phyloP scores from a whole-genome alignment of 345 rosid species.

The Citrus mangshanensis region DNA sequence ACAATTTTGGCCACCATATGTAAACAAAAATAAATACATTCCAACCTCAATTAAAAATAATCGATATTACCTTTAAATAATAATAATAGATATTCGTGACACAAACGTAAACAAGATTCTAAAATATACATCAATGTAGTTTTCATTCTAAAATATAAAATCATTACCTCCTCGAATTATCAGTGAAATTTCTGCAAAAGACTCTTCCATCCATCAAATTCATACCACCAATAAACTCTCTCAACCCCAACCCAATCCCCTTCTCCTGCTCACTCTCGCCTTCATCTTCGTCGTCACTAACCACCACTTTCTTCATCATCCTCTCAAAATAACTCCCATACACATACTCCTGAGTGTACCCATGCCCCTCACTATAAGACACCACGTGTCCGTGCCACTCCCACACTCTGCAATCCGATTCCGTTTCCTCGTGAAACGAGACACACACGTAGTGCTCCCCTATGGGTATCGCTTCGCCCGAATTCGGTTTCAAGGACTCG shows the following conservation, averaged over 20 bases:
- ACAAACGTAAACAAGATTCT: not conserved
- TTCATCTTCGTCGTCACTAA: not conserved
- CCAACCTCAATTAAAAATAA: not conserved
- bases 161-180: constrained; percentile 4
- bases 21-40: not conserved
- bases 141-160: not conserved
- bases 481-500: constrained; percentile 16
- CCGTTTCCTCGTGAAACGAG: constrained; percentile 3
- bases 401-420: constrained; percentile 11
- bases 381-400: constrained; percentile 20
- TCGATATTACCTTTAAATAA: no score
- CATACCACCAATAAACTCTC: not conserved
- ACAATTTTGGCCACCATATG: not conserved
- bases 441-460: constrained; percentile 14
- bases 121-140: not conserved
- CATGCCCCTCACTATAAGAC: not conserved
- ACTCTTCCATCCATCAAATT: constrained; percentile 9
- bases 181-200: not conserved
- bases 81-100: not conserved
- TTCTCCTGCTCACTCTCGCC: not conserved
- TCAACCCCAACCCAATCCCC: not conserved
- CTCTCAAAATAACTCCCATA: constrained; percentile 16
- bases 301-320: not conserved
- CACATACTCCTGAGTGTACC: constrained; percentile 14
- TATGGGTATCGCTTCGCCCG: constrained; percentile 10